phyloP scores from a whole-genome alignment of 139 green algal genomes.

The Picochlorum sp. region DNA sequence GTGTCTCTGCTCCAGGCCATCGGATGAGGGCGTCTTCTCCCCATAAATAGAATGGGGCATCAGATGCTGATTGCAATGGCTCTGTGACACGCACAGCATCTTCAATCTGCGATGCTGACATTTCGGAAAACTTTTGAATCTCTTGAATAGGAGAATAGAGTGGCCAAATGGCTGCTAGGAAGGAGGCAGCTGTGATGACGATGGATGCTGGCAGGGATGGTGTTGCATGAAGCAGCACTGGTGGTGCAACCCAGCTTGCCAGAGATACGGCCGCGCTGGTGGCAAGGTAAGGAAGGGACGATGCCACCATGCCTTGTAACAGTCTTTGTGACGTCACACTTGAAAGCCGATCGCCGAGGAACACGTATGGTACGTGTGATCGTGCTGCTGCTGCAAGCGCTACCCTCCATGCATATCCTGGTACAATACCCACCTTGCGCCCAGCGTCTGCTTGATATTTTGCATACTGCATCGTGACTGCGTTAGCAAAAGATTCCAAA shows the following conservation, averaged over 20 bases:
- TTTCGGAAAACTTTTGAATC: constrained; percentile 43
- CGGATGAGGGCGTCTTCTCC: constrained; percentile 64
- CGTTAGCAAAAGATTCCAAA: constrained; percentile 10
- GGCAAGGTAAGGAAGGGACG: constrained; percentile 19
- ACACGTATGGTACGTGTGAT: constrained; percentile 36
- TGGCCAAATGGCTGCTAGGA: constrained; percentile 38
- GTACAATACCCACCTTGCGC: constrained; percentile 35
- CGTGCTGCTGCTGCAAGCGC: constrained; percentile 47
- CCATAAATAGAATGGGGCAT: constrained; percentile 1
- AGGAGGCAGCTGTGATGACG: constrained; percentile 18
- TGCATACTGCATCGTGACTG: constrained; percentile 35
- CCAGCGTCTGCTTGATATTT: constrained; percentile 42
- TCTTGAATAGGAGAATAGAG: constrained; percentile 55
- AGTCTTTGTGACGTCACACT: constrained; percentile 39
- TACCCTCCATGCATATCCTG: constrained; percentile 58
- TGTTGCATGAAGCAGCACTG: neutral
- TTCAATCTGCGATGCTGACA: constrained; percentile 63
- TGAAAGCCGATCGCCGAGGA: constrained; percentile 53
- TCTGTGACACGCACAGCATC: constrained; percentile 53
- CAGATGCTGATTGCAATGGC: constrained; percentile 38
- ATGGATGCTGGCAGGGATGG: constrained; percentile 1
- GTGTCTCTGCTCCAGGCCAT: constrained; percentile 64
- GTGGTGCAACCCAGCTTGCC: constrained; percentile 3
- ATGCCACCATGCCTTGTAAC: constrained; percentile 12
- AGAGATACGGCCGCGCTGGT: constrained; percentile 8